Base-by-base conservation (phyloP, 768 basidiomycete species). In the Collybia nuda region DNA sequence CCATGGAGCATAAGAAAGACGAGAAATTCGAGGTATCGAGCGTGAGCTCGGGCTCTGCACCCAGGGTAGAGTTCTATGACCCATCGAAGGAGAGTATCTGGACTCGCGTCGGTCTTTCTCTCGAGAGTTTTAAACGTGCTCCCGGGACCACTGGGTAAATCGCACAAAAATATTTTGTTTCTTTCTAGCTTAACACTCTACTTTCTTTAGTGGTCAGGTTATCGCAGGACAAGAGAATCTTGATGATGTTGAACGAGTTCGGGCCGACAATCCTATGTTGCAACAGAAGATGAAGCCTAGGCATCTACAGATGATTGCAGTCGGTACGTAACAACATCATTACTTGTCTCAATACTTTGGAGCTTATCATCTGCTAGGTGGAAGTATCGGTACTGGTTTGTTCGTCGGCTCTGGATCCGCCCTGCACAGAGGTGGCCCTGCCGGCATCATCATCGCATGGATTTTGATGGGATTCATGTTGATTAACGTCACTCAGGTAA, bases 221-320 rank as follows among this genome's bases (percentile, higher is more conserved):
- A 61, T 76, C 36, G 62, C 61, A 17, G 75, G 75, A 47, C 44
- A 18, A n/a, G 46, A 56, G 42, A 69, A 69, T 63, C 56, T 70
- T 26, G 59, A 63, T 32, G 70, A 76, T 52, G 21, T 69, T 5
- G 72, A 73, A 51, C 62, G 57, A 18, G 44, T 73, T 44, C 57
- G 68, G 52, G 71, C 69, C 19, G 72, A 76, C 22, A 67, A 68
- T 17, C 74, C 76, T 8, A 73, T 76, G 70, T 60, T 77, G 17
- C 76, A 77, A 50, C 73, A 74, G 53, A 74, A 75, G 62, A 73
- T 77, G 74, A 76, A 76, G 63, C 71, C 71, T 8, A 61, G 76
- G 36, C 76, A 77, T 65, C 52, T 77, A 23, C 60, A 67, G 45
- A 76, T 77, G 76, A 77, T 77, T 60, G 76, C 76, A 51, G 74